Evolutionary conservation across 2,329 filamentous ascomycete genomes (phyloP).

Genomic region (Emericellopsis cladophorae): DNA sequence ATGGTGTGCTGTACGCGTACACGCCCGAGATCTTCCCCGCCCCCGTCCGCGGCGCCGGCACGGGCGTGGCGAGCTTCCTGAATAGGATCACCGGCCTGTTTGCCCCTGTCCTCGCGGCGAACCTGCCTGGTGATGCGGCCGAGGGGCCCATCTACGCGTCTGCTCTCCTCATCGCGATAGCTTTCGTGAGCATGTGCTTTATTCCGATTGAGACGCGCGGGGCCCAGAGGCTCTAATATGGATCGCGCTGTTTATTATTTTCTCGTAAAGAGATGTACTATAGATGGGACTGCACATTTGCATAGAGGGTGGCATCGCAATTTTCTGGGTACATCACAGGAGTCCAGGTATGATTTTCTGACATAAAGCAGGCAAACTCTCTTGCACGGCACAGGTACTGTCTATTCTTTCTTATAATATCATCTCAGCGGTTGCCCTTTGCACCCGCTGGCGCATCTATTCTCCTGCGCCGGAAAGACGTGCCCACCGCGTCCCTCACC

Average conservation of each 20-base stretch:
- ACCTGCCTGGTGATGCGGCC: conserved; percentile 42
- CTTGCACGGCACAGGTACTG: not conserved
- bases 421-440: conserved; percentile 29
- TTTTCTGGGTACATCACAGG: not conserved
- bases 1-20: conserved; percentile 64
- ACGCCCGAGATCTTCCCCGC: conserved; percentile 68
- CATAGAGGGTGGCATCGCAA: not conserved
- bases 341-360: no score
- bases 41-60: conserved; percentile 58
- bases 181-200: conserved; percentile 45
- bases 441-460: conserved; percentile 51
- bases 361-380: not conserved
- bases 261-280: not conserved
- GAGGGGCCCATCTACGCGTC: conserved; percentile 45
- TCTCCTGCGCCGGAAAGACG: conserved; percentile 50
- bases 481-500: conserved; percentile 67
- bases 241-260: not conserved
- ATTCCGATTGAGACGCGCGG: conserved; percentile 53
- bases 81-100: conserved; percentile 56
- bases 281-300: no score
- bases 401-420: not conserved
- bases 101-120: conserved; percentile 56
- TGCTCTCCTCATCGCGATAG: conserved; percentile 41
- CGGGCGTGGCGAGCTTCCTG: conserved; percentile 58
- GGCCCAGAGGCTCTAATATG: conserved; percentile 35